Evolutionary conservation across 139 green algal species (phyloP), one percentile per base, ranked within the genome.

Genomic region (Ettlia oleoabundans): DNA sequence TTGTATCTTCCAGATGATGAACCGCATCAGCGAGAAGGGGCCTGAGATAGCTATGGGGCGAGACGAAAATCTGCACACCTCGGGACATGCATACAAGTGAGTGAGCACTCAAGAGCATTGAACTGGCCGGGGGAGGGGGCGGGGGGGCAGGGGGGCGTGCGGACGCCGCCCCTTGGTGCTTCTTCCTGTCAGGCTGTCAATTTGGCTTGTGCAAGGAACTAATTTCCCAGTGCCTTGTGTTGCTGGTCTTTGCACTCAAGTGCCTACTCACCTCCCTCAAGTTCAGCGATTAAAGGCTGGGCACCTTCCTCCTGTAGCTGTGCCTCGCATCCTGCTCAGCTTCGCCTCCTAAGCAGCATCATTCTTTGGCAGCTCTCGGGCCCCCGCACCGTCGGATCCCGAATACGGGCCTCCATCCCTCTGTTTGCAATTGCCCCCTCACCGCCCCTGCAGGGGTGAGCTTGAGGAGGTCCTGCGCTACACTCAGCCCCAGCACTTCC

Each of bases 401-500:
- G 13, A 10, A 15, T 58, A 10, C 47, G 15, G 10, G 13, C 15
- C 47, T 58, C 47, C 47, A 58, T 38, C 41, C 67, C 28, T 21
- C 40, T 35, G n/a, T 22, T 37, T 75, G 64, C 5, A 10, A 13
- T 9, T 18, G 3, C 64, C 33, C 33, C 32, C 67, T 40, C 67
- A 19, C 38, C 67, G 3, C 40, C 43, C 15, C 40, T 24, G 22
- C 83, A 90, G 87, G 86, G 95, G 92, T 43, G 90, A 98, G 84
- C 84, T 98, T 52, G 87, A 93, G 83, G 96, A 99, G 91, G 85
- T 98, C 41, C 82, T 99, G 74, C 86, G 91, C 21, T 86, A 94
- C 26, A 91, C 98, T 19, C 95, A 97, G 83, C 97, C 97, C 22
- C 94, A 99, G 88, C 95, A 99, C 90, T 99, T 99, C 82, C 85